These are phyloP conservation scores for Mariannaea sp. DNA, from an alignment of 2,329 filamentous ascomycete species.

Conservation along the genomic window DNA sequence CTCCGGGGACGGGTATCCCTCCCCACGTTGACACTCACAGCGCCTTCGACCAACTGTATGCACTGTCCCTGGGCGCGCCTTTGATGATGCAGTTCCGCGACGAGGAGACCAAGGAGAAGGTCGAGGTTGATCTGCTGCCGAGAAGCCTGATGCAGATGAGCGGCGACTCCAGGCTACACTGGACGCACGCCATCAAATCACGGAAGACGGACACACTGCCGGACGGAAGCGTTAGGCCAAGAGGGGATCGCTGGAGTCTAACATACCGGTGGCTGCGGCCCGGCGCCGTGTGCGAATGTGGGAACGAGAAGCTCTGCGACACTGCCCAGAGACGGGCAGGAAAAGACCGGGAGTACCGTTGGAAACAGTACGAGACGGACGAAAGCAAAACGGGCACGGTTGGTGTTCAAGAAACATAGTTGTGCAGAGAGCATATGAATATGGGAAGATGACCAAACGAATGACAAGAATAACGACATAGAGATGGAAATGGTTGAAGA, in stretches of 20 bases:
- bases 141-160: conserved; percentile 58
- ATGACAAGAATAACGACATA: no score
- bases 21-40: conserved; percentile 64
- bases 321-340: conserved; percentile 53
- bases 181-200: conserved; percentile 60
- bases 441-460: not conserved
- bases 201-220: conserved; percentile 55
- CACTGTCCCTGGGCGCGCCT: conserved; percentile 49
- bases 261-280: conserved; percentile 59
- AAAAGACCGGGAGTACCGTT: conserved; percentile 56
- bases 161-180: conserved; percentile 56
- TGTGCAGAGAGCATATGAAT: not conserved
- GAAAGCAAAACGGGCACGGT: conserved; percentile 19
- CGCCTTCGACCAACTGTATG: conserved; percentile 51
- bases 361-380: conserved; percentile 45
- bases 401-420: not conserved
- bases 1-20: conserved; percentile 63
- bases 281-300: conserved; percentile 55
- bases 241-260: conserved; percentile 57
- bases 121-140: conserved; percentile 53
- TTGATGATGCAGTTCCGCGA: conserved; percentile 52
- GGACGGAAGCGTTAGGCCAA: conserved; percentile 51
- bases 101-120: conserved; percentile 33
- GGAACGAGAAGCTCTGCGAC: conserved; percentile 55
- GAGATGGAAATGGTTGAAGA: no score